Conservation (phyloP, 208 protist genomes). For the Trichomonas tenax region DNA sequence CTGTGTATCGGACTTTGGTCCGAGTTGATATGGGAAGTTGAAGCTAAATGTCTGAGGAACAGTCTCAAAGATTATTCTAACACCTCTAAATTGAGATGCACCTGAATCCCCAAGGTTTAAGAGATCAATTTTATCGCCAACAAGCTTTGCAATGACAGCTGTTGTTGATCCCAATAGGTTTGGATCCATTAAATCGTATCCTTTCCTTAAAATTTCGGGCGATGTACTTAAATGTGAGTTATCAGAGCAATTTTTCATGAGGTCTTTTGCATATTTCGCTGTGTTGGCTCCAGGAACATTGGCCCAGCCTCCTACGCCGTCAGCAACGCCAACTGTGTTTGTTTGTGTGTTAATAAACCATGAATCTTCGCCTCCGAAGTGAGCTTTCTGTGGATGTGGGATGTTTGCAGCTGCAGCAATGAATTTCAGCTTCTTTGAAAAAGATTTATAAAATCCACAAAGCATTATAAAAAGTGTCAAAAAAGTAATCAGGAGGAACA, state of each 20-base stretch:
- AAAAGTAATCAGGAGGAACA: too few relatives aligned
- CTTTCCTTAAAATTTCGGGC: background rate
- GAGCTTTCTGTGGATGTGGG: background rate
- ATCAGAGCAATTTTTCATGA: background rate
- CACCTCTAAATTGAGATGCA: background rate
- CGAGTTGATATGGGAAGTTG: background rate
- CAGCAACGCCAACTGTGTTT: background rate
- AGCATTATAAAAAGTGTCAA: too few relatives aligned
- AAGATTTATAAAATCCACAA: background rate
- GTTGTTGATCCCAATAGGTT: background rate
- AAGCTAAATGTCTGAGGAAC: background rate
- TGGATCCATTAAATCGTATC: background rate
- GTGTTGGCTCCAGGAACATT: background rate
- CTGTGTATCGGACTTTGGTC: background rate
- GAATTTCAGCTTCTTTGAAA: background rate
- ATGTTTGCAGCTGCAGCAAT: background rate
- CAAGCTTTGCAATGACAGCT: background rate
- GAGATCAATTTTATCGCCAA: background rate
- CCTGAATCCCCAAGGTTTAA: conserved; percentile 6
- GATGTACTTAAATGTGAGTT: background rate
- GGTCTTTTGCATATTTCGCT: background rate
- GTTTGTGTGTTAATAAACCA: background rate
- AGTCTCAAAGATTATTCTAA: background rate
- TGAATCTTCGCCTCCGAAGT: background rate
- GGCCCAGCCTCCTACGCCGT: background rate